These are phyloP conservation scores for Beverwykella pulmonaria DNA, from an alignment of 495 filamentous ascomycete genomes.

Conservation along the genomic window DNA sequence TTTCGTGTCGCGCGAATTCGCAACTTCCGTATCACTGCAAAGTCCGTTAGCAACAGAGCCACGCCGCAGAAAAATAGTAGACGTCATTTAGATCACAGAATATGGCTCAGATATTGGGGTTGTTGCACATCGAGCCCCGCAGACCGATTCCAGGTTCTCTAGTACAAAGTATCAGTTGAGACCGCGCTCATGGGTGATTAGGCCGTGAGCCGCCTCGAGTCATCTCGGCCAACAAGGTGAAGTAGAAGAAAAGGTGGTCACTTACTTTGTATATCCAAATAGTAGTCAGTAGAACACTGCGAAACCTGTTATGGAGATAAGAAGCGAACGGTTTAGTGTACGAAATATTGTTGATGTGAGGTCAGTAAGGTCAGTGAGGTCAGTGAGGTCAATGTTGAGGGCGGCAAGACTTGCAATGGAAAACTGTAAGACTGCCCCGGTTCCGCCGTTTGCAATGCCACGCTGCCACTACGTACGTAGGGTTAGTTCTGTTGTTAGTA, in stretches of 20 bases:
- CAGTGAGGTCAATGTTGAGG: no score
- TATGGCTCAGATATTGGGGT: conserved; percentile 6
- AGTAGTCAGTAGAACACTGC: no score
- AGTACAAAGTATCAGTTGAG: conserved; percentile 16
- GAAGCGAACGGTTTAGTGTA: no score
- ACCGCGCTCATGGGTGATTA: conserved; percentile 8
- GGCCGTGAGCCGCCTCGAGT: conserved; percentile 9
- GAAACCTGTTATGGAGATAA: no score
- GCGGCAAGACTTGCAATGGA: no score
- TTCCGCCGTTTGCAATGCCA: background rate
- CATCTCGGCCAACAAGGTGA: conserved; percentile 3
- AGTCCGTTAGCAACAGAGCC: background rate
- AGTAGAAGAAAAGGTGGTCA: background rate
- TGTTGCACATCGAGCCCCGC: background rate
- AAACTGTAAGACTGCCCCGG: no score
- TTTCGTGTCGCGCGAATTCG: background rate
- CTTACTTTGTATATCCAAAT: no score
- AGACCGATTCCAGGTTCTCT: conserved; percentile 11
- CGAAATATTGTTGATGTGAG: no score
- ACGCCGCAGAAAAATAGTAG: background rate
- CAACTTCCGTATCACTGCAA: background rate
- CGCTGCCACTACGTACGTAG: background rate
- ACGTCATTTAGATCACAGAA: background rate
- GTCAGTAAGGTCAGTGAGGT: no score
- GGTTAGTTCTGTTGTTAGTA: background rate